These are phyloP conservation scores for Exserohilum turcica DNA, from an alignment of 2,329 filamentous ascomycete genomes.

Conservation along the genomic window DNA sequence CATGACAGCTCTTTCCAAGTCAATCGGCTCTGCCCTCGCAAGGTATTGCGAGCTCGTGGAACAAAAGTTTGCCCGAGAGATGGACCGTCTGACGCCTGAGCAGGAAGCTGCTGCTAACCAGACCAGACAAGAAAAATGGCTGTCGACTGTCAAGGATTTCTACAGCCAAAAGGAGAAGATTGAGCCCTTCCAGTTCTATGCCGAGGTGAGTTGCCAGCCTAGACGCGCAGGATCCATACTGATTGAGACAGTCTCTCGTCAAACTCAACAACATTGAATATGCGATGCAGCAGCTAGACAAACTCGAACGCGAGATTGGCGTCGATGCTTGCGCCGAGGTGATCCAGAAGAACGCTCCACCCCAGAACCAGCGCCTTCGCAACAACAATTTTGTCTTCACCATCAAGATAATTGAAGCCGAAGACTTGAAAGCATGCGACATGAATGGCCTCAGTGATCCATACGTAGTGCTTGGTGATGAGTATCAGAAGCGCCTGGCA, in stretches of 20 bases:
- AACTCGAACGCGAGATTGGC: conserved; percentile 85
- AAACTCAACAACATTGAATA: conserved; percentile 98
- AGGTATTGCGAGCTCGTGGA: conserved; percentile 93
- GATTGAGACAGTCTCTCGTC: conserved; percentile 74
- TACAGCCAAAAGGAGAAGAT: conserved; percentile 91
- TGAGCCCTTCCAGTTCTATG: conserved; percentile 95
- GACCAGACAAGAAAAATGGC: conserved; percentile 87
- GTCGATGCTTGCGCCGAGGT: conserved; percentile 88
- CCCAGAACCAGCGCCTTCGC: conserved; percentile 68
- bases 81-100: conserved; percentile 88
- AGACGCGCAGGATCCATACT: not conserved
- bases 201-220: conserved; percentile 67
- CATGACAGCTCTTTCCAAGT: conserved; percentile 90
- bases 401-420: conserved; percentile 96
- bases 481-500: conserved; percentile 94
- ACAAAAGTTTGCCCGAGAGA: conserved; percentile 82
- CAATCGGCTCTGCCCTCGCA: conserved; percentile 79
- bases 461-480: conserved; percentile 94
- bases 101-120: conserved; percentile 79
- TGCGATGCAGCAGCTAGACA: conserved; percentile 88
- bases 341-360: conserved; percentile 74
- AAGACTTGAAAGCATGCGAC: conserved; percentile 98
- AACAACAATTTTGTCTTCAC: conserved; percentile 95
- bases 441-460: conserved; percentile 93
- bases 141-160: conserved; percentile 91